Percentiles rank a stretch among this genome's conserved stretches.
These are phyloP conservation scores for Suillus luteus DNA, from an alignment of 768 basidiomycete species.

Conservation along the genomic window DNA sequence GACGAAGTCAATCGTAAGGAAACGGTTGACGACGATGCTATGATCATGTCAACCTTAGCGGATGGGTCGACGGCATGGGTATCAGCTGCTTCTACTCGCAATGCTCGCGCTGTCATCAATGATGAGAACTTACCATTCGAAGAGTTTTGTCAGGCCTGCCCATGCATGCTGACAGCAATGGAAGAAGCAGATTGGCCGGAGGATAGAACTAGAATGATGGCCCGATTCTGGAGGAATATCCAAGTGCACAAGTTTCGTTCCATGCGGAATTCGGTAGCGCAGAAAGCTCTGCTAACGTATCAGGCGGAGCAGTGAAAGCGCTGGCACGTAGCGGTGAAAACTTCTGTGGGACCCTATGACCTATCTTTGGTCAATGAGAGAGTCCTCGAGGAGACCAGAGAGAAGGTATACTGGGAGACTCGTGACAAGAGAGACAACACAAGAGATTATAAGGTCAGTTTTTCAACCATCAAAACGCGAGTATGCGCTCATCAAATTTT, in stretches of 20 bases:
- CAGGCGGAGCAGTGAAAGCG: not conserved
- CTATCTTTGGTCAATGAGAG: not conserved
- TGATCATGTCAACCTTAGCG: too few relatives aligned
- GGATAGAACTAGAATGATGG: not conserved
- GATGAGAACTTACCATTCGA: not conserved
- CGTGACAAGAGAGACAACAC: not conserved
- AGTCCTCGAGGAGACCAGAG: not conserved
- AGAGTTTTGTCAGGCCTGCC: not conserved
- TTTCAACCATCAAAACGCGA: too few relatives aligned
- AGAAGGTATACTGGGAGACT: not conserved
- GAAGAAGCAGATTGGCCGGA: not conserved
- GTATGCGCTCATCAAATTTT: too few relatives aligned
- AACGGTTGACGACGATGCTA: too few relatives aligned
- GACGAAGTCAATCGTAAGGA: too few relatives aligned
- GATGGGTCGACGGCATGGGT: not conserved
- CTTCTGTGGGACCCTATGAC: not conserved
- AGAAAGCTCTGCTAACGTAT: not conserved
- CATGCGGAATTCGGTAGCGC: not conserved
- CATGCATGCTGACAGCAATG: not conserved
- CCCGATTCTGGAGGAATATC: not conserved
- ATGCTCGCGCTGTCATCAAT: not conserved
- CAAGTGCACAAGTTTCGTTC: not conserved
- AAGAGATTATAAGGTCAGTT: not conserved
- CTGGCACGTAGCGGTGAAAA: not conserved
- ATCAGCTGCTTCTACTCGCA: not conserved